These are phyloP conservation scores for Pinus tabuliformis DNA, from an alignment of 75 land plant genomes.

Conservation along the genomic window DNA sequence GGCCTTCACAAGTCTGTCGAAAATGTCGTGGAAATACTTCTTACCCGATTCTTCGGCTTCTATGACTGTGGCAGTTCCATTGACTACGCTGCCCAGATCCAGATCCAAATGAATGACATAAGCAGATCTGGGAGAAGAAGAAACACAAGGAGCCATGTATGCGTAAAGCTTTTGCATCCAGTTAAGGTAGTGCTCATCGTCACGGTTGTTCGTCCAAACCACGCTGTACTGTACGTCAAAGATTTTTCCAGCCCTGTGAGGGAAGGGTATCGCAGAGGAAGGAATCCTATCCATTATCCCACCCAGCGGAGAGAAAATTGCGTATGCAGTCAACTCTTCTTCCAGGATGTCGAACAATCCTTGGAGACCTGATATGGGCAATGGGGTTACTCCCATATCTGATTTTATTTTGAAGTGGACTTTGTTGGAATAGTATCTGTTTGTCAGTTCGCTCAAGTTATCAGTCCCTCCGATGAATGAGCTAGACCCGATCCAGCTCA, in stretches of 20 bases:
- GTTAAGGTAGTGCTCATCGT: neutral
- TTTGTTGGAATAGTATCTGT: neutral
- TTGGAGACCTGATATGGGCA: neutral
- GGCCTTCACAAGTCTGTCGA: slow-evolving; percentile 20
- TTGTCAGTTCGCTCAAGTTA: neutral
- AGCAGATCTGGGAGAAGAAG: slow-evolving; percentile 7
- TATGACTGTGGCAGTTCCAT: neutral
- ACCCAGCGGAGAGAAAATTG: slow-evolving; percentile 11
- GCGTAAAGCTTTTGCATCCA: slow-evolving; percentile 14
- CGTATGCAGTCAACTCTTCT: neutral
- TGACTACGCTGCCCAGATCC: slow-evolving; percentile 2
- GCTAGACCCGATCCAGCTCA: slow-evolving; percentile 2
- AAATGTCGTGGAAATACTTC: slow-evolving; percentile 23
- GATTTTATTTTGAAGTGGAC: neutral
- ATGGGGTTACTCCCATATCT: neutral
- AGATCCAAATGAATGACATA: slow-evolving; percentile 17
- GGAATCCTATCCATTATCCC: slow-evolving; percentile 5
- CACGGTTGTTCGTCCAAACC: neutral
- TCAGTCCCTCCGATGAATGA: neutral
- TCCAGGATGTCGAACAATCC: neutral
- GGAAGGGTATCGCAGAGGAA: slow-evolving; percentile 7
- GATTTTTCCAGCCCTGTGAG: slow-evolving; percentile 1
- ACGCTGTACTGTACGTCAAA: slow-evolving; percentile 5
- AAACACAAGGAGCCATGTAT: slow-evolving; percentile 21
- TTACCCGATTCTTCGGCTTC: slow-evolving; percentile 8